A percentile compares a stretch with the other conserved stretches of the same genome.
These are phyloP conservation scores for Fusarium sacchari DNA, from an alignment of 2,329 filamentous ascomycete genomes.

Conservation along the genomic window DNA sequence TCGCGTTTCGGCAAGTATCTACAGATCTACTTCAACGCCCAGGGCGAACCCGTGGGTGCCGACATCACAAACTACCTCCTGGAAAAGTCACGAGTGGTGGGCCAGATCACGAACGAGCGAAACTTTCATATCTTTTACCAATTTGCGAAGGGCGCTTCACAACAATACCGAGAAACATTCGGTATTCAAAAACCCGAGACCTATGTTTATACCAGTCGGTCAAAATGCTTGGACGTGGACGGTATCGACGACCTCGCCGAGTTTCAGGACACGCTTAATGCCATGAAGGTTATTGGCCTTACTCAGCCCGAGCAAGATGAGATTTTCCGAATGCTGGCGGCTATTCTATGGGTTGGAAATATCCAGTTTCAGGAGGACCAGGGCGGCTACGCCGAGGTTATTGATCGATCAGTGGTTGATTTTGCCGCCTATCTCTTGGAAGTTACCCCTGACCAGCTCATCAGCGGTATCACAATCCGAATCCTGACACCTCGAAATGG, in stretches of 20 bases:
- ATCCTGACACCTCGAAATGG: slow-evolving; percentile 77
- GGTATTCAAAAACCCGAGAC: slow-evolving; percentile 92
- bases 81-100: slow-evolving; percentile 94
- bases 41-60: slow-evolving; percentile 92
- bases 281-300: slow-evolving; percentile 94
- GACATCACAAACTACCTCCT: slow-evolving; percentile 98
- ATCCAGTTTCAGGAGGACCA: slow-evolving; percentile 92
- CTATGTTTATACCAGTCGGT: slow-evolving; percentile 92
- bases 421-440: slow-evolving; percentile 95
- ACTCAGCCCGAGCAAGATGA: slow-evolving; percentile 90
- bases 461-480: slow-evolving; percentile 89
- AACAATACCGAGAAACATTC: slow-evolving; percentile 85
- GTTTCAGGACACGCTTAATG: slow-evolving; percentile 88
- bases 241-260: slow-evolving; percentile 93
- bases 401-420: slow-evolving; percentile 90
- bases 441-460: slow-evolving; percentile 80
- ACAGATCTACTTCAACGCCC: slow-evolving; percentile 92
- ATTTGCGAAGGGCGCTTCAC: slow-evolving; percentile 93
- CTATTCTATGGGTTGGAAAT: slow-evolving; percentile 94
- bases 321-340: slow-evolving; percentile 94
- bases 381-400: slow-evolving; percentile 84
- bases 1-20: slow-evolving; percentile 98
- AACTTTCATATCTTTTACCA: slow-evolving; percentile 99
- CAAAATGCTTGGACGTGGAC: slow-evolving; percentile 93
- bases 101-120: slow-evolving; percentile 93